These are phyloP conservation scores for Fusarium sarcochroum DNA, from an alignment of 2,329 filamentous ascomycete species.

Conservation along the genomic window DNA sequence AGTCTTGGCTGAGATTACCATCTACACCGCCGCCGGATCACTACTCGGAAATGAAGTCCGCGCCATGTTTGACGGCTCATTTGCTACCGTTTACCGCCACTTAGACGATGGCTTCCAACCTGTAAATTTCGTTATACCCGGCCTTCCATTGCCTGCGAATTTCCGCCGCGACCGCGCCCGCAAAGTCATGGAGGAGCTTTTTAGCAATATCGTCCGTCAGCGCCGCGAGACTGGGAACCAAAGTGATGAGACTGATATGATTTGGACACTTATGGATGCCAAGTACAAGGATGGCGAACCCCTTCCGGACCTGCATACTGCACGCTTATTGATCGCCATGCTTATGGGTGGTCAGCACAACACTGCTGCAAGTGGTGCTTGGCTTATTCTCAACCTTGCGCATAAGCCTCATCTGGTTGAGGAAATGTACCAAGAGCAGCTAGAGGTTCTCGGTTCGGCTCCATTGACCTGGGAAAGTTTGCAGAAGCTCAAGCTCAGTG, in stretches of 20 bases:
- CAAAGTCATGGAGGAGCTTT: conserved; percentile 82
- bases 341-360: conserved; percentile 94
- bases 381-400: conserved; percentile 88
- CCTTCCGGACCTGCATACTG: conserved; percentile 84
- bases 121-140: conserved; percentile 90
- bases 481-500: conserved; percentile 81
- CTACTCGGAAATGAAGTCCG: conserved; percentile 88
- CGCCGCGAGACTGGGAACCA: conserved; percentile 68
- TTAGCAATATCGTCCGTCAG: conserved; percentile 82
- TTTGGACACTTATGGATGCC: conserved; percentile 89
- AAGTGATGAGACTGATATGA: conserved; percentile 79
- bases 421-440: conserved; percentile 85
- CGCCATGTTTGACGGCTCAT: conserved; percentile 81
- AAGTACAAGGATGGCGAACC: conserved; percentile 84
- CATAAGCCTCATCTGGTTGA: conserved; percentile 81
- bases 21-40: conserved; percentile 89
- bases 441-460: conserved; percentile 78
- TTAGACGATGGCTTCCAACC: conserved; percentile 90
- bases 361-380: conserved; percentile 84
- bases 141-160: conserved; percentile 88
- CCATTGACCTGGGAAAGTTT: conserved; percentile 82
- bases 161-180: conserved; percentile 83
- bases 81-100: conserved; percentile 87
- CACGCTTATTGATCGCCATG: conserved; percentile 92
- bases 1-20: conserved; percentile 86